phyloP scores from a whole-genome alignment of 352 stramenopile genomes.

The Plasmopara halstedii region DNA sequence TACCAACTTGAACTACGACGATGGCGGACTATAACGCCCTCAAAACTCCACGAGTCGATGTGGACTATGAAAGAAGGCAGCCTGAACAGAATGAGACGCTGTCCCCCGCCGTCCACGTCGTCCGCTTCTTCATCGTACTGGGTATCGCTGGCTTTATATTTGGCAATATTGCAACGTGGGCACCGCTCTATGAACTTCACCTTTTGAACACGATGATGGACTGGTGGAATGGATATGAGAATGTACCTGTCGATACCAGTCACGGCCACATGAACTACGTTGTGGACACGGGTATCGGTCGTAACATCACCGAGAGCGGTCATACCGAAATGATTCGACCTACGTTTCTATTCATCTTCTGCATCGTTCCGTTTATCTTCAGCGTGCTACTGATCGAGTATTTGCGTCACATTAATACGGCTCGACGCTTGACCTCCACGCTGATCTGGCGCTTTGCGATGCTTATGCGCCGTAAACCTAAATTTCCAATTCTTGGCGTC shows the following conservation, averaged over 20 bases:
- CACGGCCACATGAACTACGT: constrained; percentile 33
- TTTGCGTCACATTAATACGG: constrained; percentile 34
- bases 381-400: constrained; percentile 48
- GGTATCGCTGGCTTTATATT: constrained; percentile 42
- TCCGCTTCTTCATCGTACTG: constrained; percentile 30
- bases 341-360: constrained; percentile 65
- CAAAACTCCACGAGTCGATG: constrained; percentile 24
- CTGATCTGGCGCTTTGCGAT: constrained; percentile 33
- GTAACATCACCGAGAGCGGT: constrained; percentile 42
- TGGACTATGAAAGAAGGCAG: background rate
- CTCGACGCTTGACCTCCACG: constrained; percentile 26
- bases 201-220: constrained; percentile 43
- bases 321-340: constrained; percentile 61
- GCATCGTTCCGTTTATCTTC: constrained; percentile 53
- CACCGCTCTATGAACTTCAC: constrained; percentile 42
- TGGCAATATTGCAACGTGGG: constrained; percentile 52
- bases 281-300: constrained; percentile 38
- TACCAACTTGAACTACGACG: too few relatives aligned
- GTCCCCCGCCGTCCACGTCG: constrained; percentile 20
- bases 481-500: constrained; percentile 31
- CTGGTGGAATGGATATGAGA: constrained; percentile 54
- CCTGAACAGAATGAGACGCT: background rate
- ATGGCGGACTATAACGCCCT: constrained; percentile 26
- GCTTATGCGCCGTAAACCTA: constrained; percentile 43
- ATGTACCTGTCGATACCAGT: constrained; percentile 14